Evolutionary conservation across 164 flowering plant genomes (phyloP), one percentile per base, ranked within the genome.

Genomic region (Malania oleifera): DNA sequence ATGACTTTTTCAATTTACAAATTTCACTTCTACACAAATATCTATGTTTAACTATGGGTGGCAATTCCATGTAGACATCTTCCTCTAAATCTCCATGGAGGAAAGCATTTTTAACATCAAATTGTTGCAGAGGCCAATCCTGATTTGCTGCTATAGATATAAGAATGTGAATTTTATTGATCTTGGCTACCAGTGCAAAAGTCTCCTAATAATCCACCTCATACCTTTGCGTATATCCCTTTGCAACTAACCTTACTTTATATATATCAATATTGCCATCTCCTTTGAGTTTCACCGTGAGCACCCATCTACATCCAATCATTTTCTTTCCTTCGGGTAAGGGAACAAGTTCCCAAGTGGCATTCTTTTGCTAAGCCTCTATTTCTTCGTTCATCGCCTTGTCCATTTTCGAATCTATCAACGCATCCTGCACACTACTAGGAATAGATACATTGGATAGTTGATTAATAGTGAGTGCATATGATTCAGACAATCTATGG

Each of bases 401-500:
- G 3, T 3, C 14, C 54, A 28, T 23, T 51, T 15, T 24, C 6
- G 15, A 13, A 20, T 44, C 23, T 4, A 13, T 13, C 48, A 44
- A 44, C 12, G 48, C n/a, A n/a, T n/a, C n/a, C n/a, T n/a, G n/a
- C n/a, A n/a, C n/a, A n/a, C n/a, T n/a, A n/a, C n/a, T n/a, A n/a
- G n/a, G n/a, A n/a, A n/a, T n/a, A n/a, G n/a, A n/a, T n/a, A n/a
- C 18, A 44, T 44, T 51, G 19, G 31, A 26, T 51, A 51, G 18
- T 25, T 24, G 31, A 24, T 51, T 15, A 51, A 24, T 29, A 14
- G 35, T 29, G 24, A 51, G 18, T 51, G 54, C 54, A 51, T 51
- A 29, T 26, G 54, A 51, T 29, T 29, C 24, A 51, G 54, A 12
- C 19, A 51, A 29, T 29, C 54, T 51, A 25, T 51, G 54, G 24